Evolutionary conservation across 176 grass and related monocot species (phyloP), one percentile per base, ranked within the genome.

Genomic region (Poa pratensis): DNA sequence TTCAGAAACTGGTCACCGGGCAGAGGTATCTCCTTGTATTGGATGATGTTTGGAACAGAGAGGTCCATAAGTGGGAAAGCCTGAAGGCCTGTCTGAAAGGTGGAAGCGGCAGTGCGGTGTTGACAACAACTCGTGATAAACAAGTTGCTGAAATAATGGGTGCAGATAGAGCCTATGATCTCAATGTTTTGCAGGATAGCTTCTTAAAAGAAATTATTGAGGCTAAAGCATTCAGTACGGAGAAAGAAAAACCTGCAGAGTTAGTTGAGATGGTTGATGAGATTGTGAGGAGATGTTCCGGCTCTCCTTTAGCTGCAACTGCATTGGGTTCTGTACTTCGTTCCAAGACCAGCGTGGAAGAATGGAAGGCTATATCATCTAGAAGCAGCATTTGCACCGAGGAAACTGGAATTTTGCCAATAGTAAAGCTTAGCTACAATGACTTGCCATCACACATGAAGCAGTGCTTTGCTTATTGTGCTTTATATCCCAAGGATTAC

Each of bases 91-190:
- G 64, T 9, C 52, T 89, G 10, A 58, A 27, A 0, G 76, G 68
- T 43, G 76, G 57, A 16, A 5, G 2, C 3, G 83, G 88, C 3
- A 85, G 83, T 63, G 69, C 6, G 1, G 34, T 90, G 0, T 22
- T 90, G 5, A 77, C 79, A 71, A 89, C 87, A n/a, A 85, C 82
- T 13, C 82, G 82, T 9, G 73, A 19, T 32, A 11, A 40, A 69
- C 17, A 9, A n/a, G 66, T 69, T 2, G 66, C 66, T 40, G 7
- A 40, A 69, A 5, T 12, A 6, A 11, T 26, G 39, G 3, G 15
- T 68, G 7, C 79, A 19, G 62, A 61, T 3, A 11, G 0, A 51
- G 0, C 15, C 4, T 51, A 51, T 5, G 1, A 51, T 51, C 49
- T 51, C 15, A 17, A 17, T 5, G 4, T 16, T 51, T 51, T 51